Percentiles rank a stretch among this genome's conserved stretches.
phyloP scores from a whole-genome alignment of 225 moss, liverwort and hornwort genomes.

The Bryoerythrophyllum caledonicum region DNA sequence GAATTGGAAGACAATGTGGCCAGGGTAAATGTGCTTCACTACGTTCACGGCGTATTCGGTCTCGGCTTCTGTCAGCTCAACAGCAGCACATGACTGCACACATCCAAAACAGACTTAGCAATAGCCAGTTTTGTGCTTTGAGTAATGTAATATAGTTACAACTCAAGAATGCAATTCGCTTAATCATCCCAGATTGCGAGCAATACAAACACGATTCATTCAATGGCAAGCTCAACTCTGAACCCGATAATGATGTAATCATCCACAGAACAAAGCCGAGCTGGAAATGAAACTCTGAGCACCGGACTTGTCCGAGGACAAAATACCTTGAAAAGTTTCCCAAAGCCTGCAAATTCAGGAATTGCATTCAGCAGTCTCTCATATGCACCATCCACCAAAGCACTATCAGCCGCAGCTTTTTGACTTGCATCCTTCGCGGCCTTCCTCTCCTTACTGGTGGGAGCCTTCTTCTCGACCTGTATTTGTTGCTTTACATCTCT shows the following conservation, averaged over 20 bases:
- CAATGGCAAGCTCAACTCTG: background rate
- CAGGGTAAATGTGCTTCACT: constrained; percentile 87
- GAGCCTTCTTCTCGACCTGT: constrained; percentile 75
- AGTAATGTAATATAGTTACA: background rate
- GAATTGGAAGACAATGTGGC: constrained; percentile 80
- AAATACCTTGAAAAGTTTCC: constrained; percentile 85
- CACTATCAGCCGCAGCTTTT: constrained; percentile 65
- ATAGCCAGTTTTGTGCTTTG: background rate
- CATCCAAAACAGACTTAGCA: constrained; percentile 17
- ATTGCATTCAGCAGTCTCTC: constrained; percentile 71
- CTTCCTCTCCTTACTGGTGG: constrained; percentile 76
- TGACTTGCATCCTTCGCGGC: constrained; percentile 55
- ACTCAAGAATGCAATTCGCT: background rate
- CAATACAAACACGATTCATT: constrained; percentile 11
- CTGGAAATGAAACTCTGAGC: background rate
- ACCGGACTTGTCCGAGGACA: background rate
- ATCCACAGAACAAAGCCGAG: background rate
- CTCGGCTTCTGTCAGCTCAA: constrained; percentile 92
- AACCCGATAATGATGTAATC: background rate
- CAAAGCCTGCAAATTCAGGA: constrained; percentile 77
- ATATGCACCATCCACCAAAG: constrained; percentile 49
- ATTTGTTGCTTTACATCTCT: constrained; percentile 59
- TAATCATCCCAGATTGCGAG: background rate
- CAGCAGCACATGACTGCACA: constrained; percentile 75
- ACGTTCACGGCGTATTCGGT: constrained; percentile 83